phyloP scores from a whole-genome alignment of 2,329 filamentous ascomycete genomes.

The Zalaria obscura region DNA sequence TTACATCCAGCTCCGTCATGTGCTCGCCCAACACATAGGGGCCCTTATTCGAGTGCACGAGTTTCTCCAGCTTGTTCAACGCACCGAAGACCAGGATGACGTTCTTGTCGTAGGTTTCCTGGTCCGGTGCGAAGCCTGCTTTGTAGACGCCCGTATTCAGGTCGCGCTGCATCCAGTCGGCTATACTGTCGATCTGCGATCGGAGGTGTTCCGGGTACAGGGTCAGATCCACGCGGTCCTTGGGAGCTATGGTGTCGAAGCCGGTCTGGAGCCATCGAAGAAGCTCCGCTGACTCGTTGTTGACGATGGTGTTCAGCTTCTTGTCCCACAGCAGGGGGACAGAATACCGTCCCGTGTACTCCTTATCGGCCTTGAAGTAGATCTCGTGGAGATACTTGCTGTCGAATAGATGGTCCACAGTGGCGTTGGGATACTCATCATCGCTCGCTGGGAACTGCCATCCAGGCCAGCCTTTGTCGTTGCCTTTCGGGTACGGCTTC shows the following conservation, averaged over 20 bases:
- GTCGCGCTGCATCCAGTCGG: conserved; percentile 39
- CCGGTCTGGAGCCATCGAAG: conserved; percentile 42
- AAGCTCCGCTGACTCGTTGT: conserved; percentile 47
- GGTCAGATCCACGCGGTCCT: conserved; percentile 26
- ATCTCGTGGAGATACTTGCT: conserved; percentile 45
- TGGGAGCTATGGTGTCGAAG: conserved; percentile 36
- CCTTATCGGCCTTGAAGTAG: conserved; percentile 46
- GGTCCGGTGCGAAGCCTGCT: conserved; percentile 42
- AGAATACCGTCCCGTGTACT: conserved; percentile 46
- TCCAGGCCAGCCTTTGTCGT: conserved; percentile 47
- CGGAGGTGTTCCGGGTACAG: conserved; percentile 40
- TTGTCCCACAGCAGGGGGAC: conserved; percentile 51
- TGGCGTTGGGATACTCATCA: conserved; percentile 43
- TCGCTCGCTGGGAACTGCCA: conserved; percentile 43
- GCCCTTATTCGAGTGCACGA: conserved; percentile 31
- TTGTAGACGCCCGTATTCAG: conserved; percentile 47
- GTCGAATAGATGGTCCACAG: conserved; percentile 43
- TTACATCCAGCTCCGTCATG: conserved; percentile 46
- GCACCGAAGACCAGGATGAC: conserved; percentile 43
- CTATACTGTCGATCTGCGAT: conserved; percentile 36
- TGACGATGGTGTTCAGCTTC: conserved; percentile 40
- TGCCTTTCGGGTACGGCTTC: conserved; percentile 52
- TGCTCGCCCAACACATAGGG: conserved; percentile 42
- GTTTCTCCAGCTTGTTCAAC: conserved; percentile 42
- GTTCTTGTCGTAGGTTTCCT: conserved; percentile 41